Evolutionary conservation across 1,139 yeast species (phyloP), one percentile per base, ranked within the genome.

Genomic region (Eremothecium sinecaudum): DNA sequence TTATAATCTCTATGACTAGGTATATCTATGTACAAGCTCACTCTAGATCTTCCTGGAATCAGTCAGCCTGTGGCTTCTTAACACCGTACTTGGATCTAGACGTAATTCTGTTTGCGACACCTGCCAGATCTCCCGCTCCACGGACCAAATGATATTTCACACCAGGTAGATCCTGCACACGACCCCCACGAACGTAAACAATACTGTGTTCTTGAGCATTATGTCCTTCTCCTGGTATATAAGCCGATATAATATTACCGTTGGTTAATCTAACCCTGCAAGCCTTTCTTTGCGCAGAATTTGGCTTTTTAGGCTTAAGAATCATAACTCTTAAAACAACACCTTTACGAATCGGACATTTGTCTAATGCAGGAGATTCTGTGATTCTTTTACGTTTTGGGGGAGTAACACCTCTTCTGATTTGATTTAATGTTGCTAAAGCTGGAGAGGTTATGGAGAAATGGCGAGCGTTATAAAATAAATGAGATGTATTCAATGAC

Each of bases 211-310:
- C 99, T 64, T 90, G 97, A 27, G 93, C 90, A 54, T 90, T 90
- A 61, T 92, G 98, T 16, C 99, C 98, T 56, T 90, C 97, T 38
- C 99, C 99, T 9, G 97, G 96, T 40, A 92, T 90, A 58, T 87
- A 86, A 3, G 96, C 95, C 34, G 93, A 79, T 13, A 90, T 73
- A 34, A 82, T 79, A 47, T 78, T 79, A 21, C 98, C 98, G 52
- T 83, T 90, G 13, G 94, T 75, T 42, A 92, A 69, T 60, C 95
- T 73, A 18, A 92, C 98, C 66, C 97, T 79, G 47, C 94, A 86
- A 36, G 94, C 94, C 61, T 92, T 92, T 63, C 99, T 74, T 62
- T 86, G 90, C 12, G 99, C 96, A 31, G 97, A 90, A 64, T 92
- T 92, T 31, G 99, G 99, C 58, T 92, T 92, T 67, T 90, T 90